phyloP scores from a whole-genome alignment of 2,329 filamentous ascomycete species.

The Ceratocystiopsis minuta region DNA sequence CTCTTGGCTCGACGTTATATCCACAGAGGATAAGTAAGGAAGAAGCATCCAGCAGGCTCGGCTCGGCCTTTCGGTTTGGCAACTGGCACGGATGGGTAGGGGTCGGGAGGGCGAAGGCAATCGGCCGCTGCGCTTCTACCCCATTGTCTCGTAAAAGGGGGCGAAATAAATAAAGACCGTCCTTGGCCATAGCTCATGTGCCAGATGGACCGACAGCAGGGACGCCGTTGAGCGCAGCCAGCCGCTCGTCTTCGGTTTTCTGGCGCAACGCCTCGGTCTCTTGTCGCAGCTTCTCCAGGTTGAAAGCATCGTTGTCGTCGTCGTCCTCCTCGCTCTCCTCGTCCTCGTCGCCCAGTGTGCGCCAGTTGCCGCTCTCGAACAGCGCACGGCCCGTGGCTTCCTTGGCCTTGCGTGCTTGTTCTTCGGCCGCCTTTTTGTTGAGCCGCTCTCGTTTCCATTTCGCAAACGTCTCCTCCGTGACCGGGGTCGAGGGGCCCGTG shows the following conservation, averaged over 20 bases:
- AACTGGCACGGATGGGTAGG: not conserved
- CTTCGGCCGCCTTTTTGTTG: constrained; percentile 89
- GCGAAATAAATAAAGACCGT: too few species aligned
- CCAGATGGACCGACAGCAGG: not conserved
- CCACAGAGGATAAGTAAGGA: too few species aligned
- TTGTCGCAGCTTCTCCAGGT: constrained; percentile 61
- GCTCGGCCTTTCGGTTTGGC: not conserved
- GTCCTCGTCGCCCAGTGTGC: constrained; percentile 42
- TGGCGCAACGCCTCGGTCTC: constrained; percentile 67
- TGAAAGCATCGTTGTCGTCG: constrained; percentile 41
- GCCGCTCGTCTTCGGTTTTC: constrained; percentile 60
- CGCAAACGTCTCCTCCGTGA: constrained; percentile 80
- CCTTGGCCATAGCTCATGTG: too few species aligned
- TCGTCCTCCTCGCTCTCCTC: constrained; percentile 41
- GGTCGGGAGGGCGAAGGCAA: too few species aligned
- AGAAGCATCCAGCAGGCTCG: too few species aligned
- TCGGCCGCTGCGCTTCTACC: too few species aligned
- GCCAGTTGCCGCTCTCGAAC: constrained; percentile 95
- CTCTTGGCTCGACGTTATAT: too few species aligned
- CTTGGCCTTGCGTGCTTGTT: constrained; percentile 76
- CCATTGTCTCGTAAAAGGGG: too few species aligned
- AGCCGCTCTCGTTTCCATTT: constrained; percentile 94
- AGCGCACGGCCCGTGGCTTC: constrained; percentile 87
- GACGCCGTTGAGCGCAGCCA: constrained; percentile 16
- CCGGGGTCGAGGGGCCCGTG: constrained; percentile 76